These are phyloP conservation scores for Ogataea minuta DNA, from an alignment of 805 yeast genomes.

Conservation along the genomic window DNA sequence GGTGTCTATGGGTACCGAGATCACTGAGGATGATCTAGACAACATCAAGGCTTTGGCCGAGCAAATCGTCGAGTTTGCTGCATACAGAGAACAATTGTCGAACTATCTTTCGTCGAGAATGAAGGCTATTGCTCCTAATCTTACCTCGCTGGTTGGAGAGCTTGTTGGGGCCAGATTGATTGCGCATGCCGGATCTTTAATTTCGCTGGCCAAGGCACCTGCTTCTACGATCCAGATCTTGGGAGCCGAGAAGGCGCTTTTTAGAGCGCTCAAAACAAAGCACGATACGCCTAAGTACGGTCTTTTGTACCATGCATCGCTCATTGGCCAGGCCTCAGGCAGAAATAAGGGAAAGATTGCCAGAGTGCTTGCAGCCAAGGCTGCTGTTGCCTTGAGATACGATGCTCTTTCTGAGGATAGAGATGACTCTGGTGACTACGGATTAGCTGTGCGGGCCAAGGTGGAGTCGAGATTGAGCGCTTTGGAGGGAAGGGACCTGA, in stretches of 20 bases:
- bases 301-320: constrained; percentile 91
- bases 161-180: constrained; percentile 97
- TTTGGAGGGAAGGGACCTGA: constrained; percentile 93
- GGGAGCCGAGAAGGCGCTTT: constrained; percentile 98
- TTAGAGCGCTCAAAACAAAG: constrained; percentile 97
- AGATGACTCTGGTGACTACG: constrained; percentile 92
- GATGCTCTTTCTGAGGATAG: constrained; percentile 97
- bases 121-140: constrained; percentile 99
- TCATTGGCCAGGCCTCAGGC: constrained; percentile 97
- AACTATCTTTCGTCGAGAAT: constrained; percentile 89
- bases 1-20: constrained; percentile 99
- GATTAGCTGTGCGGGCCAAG: constrained; percentile 86
- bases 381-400: constrained; percentile 93
- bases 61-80: constrained; percentile 93
- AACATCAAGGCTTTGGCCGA: constrained; percentile 91
- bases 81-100: constrained; percentile 93
- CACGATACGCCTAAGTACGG: constrained; percentile 99
- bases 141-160: constrained; percentile 94
- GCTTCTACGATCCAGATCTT: constrained; percentile 97
- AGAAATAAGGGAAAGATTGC: constrained; percentile 99
- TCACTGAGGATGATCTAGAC: constrained; percentile 83
- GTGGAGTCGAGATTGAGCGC: constrained; percentile 93
- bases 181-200: constrained; percentile 94
- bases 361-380: constrained; percentile 97
- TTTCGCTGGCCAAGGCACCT: constrained; percentile 95